Evolutionary conservation across 306 rosid species (phyloP), one percentile per base, ranked within the genome.

Genomic region (Adenanthera pavonina): DNA sequence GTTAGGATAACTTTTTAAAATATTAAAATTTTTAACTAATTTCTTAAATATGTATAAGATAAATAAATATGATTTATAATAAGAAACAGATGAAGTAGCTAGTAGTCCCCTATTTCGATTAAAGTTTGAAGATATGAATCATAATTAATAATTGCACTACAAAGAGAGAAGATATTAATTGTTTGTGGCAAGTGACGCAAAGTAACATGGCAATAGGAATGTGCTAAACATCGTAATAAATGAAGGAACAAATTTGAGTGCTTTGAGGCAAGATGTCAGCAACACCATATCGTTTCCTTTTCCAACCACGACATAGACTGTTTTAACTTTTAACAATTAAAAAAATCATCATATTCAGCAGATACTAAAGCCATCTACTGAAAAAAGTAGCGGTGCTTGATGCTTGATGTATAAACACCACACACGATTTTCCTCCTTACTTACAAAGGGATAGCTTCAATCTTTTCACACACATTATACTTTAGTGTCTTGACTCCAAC

Each of bases 281-380:
- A 80, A 44, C 25, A 56, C 25, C 57, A 76, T 20, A 9, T 19
- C 77, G 69, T 72, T 82, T 64, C 35, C 40, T 4, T 56, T n/a
- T 70, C 59, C 12, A 72, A 79, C 47, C 46, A 56, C 15, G 35
- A 76, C 72, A 79, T 83, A 76, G 78, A 77, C 85, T 41, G 19
- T 51, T 40, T 73, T 73, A 66, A 59, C 41, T 38, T 2, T 38
- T 2, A 38, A 38, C 41, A 38, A 38, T 2, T 2, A 38, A 38
- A 38, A 38, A 38, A 38, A 4, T 38, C 41, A 38, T 38, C n/a
- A 38, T 38, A 38, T 38, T 38, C 41, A 59, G 34, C 15, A 59
- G 65, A 59, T 20, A 20, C 12, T 30, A 10, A 19, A 8, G 65
- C 15, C 36, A 59, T 20, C 7, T 19, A 19, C 19, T 46, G 12